Evolutionary conservation across 352 stramenopile species (phyloP).

Genomic region (Globisporangium perplexum): DNA sequence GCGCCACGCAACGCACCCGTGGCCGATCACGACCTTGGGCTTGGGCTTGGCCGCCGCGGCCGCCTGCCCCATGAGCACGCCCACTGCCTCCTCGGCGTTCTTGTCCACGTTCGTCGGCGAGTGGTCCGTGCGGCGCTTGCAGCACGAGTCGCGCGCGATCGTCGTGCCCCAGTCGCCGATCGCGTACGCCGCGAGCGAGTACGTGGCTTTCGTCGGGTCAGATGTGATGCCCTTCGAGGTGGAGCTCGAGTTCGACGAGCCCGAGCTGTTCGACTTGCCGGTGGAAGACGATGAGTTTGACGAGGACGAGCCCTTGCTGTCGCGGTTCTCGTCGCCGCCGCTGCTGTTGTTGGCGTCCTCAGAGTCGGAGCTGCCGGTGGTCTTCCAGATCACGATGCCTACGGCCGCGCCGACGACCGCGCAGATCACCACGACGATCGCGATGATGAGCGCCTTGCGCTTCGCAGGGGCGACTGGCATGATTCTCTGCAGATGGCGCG

Average conservation of each 20-base stretch:
- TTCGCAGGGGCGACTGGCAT: constrained; percentile 11
- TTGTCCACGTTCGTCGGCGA: constrained; percentile 49
- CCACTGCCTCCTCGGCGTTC: constrained; percentile 59
- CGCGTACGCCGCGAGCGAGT: constrained; percentile 51
- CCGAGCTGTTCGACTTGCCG: constrained; percentile 1
- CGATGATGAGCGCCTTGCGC: constrained; percentile 38
- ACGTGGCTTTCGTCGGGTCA: constrained; percentile 48
- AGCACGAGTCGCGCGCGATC: constrained; percentile 56
- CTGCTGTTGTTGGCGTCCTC: constrained; percentile 14
- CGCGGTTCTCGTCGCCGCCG: neutral
- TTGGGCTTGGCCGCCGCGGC: constrained; percentile 25
- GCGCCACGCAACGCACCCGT: constrained; percentile 15
- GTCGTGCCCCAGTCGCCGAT: constrained; percentile 77
- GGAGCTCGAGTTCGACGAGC: constrained; percentile 16
- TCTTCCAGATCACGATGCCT: constrained; percentile 35
- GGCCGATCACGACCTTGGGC: constrained; percentile 53
- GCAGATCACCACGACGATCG: constrained; percentile 31
- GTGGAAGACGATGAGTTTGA: neutral
- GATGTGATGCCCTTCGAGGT: constrained; percentile 28
- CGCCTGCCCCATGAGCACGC: constrained; percentile 57
- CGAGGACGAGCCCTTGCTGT: neutral
- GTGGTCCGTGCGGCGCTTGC: constrained; percentile 51
- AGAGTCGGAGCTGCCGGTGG: constrained; percentile 19
- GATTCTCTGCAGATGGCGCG: no score
- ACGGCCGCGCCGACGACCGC: constrained; percentile 39